These are phyloP conservation scores for Fistulina hepatica DNA, from an alignment of 1,284 basidiomycete genomes.

Conservation along the genomic window DNA sequence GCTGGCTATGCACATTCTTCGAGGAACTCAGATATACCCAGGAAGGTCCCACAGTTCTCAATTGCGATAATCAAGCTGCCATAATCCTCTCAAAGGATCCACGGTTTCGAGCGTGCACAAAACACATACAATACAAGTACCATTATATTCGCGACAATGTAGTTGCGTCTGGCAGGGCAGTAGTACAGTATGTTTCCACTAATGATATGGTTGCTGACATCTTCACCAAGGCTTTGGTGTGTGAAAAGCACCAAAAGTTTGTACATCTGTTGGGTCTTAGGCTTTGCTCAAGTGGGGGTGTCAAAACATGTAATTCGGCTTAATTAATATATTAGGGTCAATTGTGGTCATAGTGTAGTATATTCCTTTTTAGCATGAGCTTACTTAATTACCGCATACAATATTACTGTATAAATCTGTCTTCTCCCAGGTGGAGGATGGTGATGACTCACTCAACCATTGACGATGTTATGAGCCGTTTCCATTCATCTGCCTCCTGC, in stretches of 20 bases:
- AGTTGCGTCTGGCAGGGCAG: slow-evolving; percentile 13
- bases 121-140: slow-evolving; percentile 18
- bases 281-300: slow-evolving; percentile 17
- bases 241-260: slow-evolving; percentile 19
- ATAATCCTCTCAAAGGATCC: slow-evolving; percentile 14
- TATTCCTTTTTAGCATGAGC: too few relatives aligned
- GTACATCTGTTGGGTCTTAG: slow-evolving; percentile 14
- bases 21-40: slow-evolving; percentile 20
- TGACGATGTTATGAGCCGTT: too few relatives aligned
- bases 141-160: slow-evolving; percentile 23
- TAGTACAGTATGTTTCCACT: slow-evolving; percentile 14
- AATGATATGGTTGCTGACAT: slow-evolving; percentile 20
- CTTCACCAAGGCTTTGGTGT: slow-evolving; percentile 17
- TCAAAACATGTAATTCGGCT: too few relatives aligned
- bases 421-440: too few relatives aligned
- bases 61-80: slow-evolving; percentile 20
- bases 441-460: too few relatives aligned
- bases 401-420: too few relatives aligned
- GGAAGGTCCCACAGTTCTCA: slow-evolving; percentile 10
- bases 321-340: too few relatives aligned
- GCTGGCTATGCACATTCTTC: slow-evolving; percentile 19
- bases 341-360: too few relatives aligned
- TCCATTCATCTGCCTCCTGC: too few relatives aligned
- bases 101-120: slow-evolving; percentile 15
- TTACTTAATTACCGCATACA: too few relatives aligned